phyloP scores from a whole-genome alignment of 2,329 filamentous ascomycete species.

The Sclerotinia borealis region DNA sequence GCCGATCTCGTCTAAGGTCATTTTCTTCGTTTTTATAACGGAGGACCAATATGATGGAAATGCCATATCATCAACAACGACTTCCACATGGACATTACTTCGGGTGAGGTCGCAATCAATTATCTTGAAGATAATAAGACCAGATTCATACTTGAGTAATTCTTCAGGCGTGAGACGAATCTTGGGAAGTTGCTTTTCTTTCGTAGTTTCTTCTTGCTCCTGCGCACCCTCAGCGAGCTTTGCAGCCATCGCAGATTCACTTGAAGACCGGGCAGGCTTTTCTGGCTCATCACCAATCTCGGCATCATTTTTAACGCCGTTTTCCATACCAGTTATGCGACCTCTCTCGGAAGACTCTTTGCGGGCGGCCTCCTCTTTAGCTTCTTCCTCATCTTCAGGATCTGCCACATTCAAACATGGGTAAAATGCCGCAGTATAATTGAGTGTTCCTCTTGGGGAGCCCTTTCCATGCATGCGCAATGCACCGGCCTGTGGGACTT shows the following conservation, averaged over 20 bases:
- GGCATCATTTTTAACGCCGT: constrained; percentile 11
- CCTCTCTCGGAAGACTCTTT: constrained; percentile 25
- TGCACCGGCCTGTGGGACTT: constrained; percentile 58
- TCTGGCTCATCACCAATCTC: constrained; percentile 26
- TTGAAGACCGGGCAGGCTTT: constrained; percentile 38
- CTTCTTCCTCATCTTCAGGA: constrained; percentile 82
- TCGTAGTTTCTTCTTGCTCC: constrained; percentile 40
- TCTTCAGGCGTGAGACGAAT: constrained; percentile 74
- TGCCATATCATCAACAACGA: constrained; percentile 90
- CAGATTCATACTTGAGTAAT: constrained; percentile 79
- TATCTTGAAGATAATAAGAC: constrained; percentile 89
- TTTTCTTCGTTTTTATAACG: constrained; percentile 60
- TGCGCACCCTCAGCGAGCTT: constrained; percentile 30
- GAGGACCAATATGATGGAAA: constrained; percentile 84
- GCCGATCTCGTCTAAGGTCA: constrained; percentile 84
- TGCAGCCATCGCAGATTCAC: constrained; percentile 25
- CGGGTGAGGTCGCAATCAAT: constrained; percentile 81
- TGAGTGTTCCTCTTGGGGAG: constrained; percentile 69
- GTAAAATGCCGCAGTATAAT: constrained; percentile 83
- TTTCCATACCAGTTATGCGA: constrained; percentile 25
- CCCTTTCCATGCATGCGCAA: constrained; percentile 70
- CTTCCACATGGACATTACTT: constrained; percentile 70
- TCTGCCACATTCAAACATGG: constrained; percentile 83
- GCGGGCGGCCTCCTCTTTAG: constrained; percentile 49
- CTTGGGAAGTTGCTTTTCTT: constrained; percentile 59